Evolutionary conservation across 192 early-diverging fungal species (phyloP), one percentile per base, ranked within the genome.

Genomic region (Umbelopsis sp.): DNA sequence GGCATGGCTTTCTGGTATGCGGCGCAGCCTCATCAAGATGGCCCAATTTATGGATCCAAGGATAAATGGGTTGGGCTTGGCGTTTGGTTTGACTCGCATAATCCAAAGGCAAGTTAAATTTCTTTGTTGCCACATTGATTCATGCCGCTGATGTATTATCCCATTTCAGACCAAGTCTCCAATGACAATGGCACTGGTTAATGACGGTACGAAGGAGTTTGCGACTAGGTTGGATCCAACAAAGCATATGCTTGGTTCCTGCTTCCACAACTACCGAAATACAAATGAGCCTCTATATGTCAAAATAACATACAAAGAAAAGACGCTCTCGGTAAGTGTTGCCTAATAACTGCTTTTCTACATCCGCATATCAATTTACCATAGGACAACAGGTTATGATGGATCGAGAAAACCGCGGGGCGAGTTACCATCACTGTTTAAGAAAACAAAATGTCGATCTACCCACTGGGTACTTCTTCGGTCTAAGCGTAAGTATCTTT

Each of bases 1-100:
- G 94, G 94, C 0, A 66, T 95, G 6, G 94, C 91, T 26, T 87
- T 95, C 65, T 95, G 94, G 94, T 95, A 95, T 70, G 86, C 91
- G 0, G 80, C 89, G 53, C 88, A 89, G 16, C 52, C 74, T 4
- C 65, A 69, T 45, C 68, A 78, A 7, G 77, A 72, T 16, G 93
- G 91, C 0, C 85, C 86, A 21, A 75, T 92, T 20, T 89, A 85
- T 82, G 91, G 91, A 17, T 83, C 69, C 50, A 80, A 84, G 66
- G 91, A 94, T 77, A 73, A 82, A 22, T 94, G 87, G 86, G 71
- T 84, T 24, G 92, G 91, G 17, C 26, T 93, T 36, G 87, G 83
- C 16, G 53, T 94, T 43, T 84, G 89, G 65, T 84, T 94, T 72
- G 89, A 92, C 70, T 87, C 90, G n/a, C 74, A 74, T 5, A 82